phyloP scores from a whole-genome alignment of 1,139 yeast genomes.

The Candida freyschussii region DNA sequence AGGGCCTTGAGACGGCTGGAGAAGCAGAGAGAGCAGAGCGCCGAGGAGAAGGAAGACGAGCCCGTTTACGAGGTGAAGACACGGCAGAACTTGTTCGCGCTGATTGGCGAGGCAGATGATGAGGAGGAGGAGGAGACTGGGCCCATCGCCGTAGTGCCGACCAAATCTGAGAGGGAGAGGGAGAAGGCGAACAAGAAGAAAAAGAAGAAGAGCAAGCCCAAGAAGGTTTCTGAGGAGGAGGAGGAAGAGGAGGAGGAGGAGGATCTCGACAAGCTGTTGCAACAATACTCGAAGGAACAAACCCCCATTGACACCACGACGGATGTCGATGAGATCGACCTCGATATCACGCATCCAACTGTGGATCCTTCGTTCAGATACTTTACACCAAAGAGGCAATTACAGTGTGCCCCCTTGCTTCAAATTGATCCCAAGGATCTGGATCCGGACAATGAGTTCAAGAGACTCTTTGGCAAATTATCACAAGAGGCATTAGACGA shows the following conservation, averaged over 20 bases:
- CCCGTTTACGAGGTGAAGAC: conserved; percentile 33
- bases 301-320: conserved; percentile 25
- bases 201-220: conserved; percentile 15
- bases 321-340: conserved; percentile 32
- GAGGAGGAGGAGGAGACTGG: conserved; percentile 7
- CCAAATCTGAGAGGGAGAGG: conserved; percentile 22
- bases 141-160: conserved; percentile 11
- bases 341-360: conserved; percentile 28
- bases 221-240: conserved; percentile 13
- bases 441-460: conserved; percentile 79
- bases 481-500: conserved; percentile 67
- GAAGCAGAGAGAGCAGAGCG: conserved; percentile 33
- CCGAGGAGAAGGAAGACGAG: conserved; percentile 30
- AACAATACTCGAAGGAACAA: conserved; percentile 27
- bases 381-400: conserved; percentile 41
- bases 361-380: conserved; percentile 39
- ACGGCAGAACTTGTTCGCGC: conserved; percentile 24
- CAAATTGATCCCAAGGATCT: conserved; percentile 49
- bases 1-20: conserved; percentile 56
- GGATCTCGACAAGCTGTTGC: conserved; percentile 34
- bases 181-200: conserved; percentile 20
- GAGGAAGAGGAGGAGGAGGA: conserved; percentile 25
- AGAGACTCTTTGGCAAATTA: conserved; percentile 66
- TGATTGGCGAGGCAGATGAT: conserved; percentile 22
- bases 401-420: conserved; percentile 29